A percentile compares a stretch with the other conserved stretches of the same genome.
These are phyloP conservation scores for Ophiostoma angusticollis DNA, from an alignment of 2,329 filamentous ascomycete genomes.

Conservation along the genomic window DNA sequence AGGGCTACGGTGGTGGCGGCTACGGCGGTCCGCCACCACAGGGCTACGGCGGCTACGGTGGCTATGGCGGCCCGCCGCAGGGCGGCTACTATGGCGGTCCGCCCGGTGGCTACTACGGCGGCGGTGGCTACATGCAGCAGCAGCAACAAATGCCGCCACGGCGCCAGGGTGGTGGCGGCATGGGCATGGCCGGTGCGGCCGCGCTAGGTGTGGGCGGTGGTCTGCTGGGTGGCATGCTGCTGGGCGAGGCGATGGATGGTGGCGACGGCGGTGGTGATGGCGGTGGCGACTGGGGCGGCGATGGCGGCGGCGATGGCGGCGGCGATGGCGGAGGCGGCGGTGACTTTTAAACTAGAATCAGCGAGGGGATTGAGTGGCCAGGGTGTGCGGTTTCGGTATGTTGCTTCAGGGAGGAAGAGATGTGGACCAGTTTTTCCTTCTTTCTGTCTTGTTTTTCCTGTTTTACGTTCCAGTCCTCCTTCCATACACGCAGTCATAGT, in stretches of 20 bases:
- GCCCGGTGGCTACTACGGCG: slow-evolving; percentile 23
- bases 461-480: no score
- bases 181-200: slow-evolving; percentile 62
- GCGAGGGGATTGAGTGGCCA: not conserved
- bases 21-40: slow-evolving; percentile 19
- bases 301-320: slow-evolving; percentile 21
- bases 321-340: slow-evolving; percentile 24
- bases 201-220: slow-evolving; percentile 73
- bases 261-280: slow-evolving; percentile 44
- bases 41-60: slow-evolving; percentile 20
- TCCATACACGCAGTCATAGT: no score
- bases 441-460: no score
- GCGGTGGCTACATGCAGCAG: slow-evolving; percentile 18
- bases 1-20: slow-evolving; percentile 19
- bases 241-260: slow-evolving; percentile 55
- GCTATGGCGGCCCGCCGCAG: slow-evolving; percentile 20
- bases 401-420: no score
- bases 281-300: slow-evolving; percentile 19
- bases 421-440: no score
- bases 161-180: slow-evolving; percentile 23
- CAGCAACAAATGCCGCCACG: slow-evolving; percentile 29
- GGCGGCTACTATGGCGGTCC: no score
- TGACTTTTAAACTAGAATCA: slow-evolving; percentile 33
- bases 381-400: no score
- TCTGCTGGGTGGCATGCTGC: slow-evolving; percentile 61